phyloP scores from a whole-genome alignment of 805 yeast genomes.

The Metschnikowia baotianmanensis region DNA sequence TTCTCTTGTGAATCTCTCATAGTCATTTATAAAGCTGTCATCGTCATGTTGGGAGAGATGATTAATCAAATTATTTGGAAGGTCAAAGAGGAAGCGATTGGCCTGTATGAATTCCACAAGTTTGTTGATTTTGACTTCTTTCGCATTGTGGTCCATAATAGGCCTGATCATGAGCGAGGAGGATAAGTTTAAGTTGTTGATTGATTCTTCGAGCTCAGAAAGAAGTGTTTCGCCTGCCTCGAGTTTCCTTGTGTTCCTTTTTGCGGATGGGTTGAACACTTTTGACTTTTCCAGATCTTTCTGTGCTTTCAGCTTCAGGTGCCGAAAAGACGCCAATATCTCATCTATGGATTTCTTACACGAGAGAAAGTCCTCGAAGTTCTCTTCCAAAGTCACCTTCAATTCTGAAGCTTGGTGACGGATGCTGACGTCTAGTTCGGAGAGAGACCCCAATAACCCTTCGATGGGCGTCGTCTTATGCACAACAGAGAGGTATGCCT shows the following conservation, averaged over 20 bases:
- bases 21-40: slow-evolving; percentile 35
- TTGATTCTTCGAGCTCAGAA: slow-evolving; percentile 37
- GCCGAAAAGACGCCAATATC: slow-evolving; percentile 32
- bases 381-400: slow-evolving; percentile 36
- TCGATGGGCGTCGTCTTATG: slow-evolving; percentile 39
- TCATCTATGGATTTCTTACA: slow-evolving; percentile 41
- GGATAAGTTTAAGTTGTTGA: slow-evolving; percentile 37
- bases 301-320: slow-evolving; percentile 35
- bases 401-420: slow-evolving; percentile 35
- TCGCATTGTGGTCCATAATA: slow-evolving; percentile 36
- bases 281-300: slow-evolving; percentile 32
- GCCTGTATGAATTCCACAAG: slow-evolving; percentile 35
- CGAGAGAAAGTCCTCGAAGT: slow-evolving; percentile 34
- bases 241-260: slow-evolving; percentile 15
- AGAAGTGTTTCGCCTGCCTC: slow-evolving; percentile 25
- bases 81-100: slow-evolving; percentile 35
- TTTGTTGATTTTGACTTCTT: slow-evolving; percentile 31
- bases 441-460: slow-evolving; percentile 28
- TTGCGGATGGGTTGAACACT: slow-evolving; percentile 37
- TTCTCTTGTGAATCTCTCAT: slow-evolving; percentile 30
- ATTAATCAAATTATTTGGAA: slow-evolving; percentile 32
- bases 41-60: slow-evolving; percentile 31
- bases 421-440: slow-evolving; percentile 34
- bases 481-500: slow-evolving; percentile 34
- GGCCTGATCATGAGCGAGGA: slow-evolving; percentile 41